Percentiles rank a stretch among this genome's conserved stretches.
Evolutionary conservation across 2,329 filamentous ascomycete genomes (phyloP).

Genomic region (Penicillium sp.): DNA sequence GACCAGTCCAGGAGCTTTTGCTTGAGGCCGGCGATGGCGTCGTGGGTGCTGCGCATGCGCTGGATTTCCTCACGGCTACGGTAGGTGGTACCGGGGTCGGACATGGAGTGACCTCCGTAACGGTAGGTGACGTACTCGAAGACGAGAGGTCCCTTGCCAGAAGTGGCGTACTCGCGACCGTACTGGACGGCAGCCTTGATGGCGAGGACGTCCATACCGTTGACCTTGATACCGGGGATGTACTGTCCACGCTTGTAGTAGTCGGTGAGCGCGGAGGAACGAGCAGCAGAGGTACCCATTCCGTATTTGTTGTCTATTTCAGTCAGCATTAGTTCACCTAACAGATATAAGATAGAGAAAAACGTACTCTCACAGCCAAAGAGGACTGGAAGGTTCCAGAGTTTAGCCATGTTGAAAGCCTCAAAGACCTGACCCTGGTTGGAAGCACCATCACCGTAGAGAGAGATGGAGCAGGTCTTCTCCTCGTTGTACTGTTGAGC

Average conservation of each 20-base stretch:
- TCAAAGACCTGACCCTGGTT: slow-evolving; percentile 99
- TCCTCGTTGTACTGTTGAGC: slow-evolving; percentile 90
- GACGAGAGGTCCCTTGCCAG: slow-evolving; percentile 87
- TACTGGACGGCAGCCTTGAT: slow-evolving; percentile 95
- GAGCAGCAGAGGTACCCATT: slow-evolving; percentile 95
- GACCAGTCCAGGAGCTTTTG: slow-evolving; percentile 97
- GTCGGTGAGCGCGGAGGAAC: slow-evolving; percentile 92
- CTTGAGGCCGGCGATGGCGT: slow-evolving; percentile 96
- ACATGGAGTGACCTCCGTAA: slow-evolving; percentile 99
- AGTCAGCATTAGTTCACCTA: slow-evolving; percentile 5
- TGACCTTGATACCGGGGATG: slow-evolving; percentile 98
- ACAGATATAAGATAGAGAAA: background rate
- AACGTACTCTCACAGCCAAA: slow-evolving; percentile 96
- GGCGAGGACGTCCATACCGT: slow-evolving; percentile 98
- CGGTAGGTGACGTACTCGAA: slow-evolving; percentile 99
- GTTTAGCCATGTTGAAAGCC: slow-evolving; percentile 99
- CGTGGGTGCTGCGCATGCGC: slow-evolving; percentile 98
- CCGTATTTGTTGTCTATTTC: slow-evolving; percentile 96
- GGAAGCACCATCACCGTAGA: slow-evolving; percentile 97
- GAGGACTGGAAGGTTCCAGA: slow-evolving; percentile 92
- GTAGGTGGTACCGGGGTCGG: slow-evolving; percentile 98
- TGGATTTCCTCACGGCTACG: slow-evolving; percentile 98
- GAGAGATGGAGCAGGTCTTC: slow-evolving; percentile 79
- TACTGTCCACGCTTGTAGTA: slow-evolving; percentile 99
- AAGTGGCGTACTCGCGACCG: slow-evolving; percentile 79